These are phyloP conservation scores for Thyridium curvatum DNA, from an alignment of 2,329 filamentous ascomycete species.

Conservation along the genomic window DNA sequence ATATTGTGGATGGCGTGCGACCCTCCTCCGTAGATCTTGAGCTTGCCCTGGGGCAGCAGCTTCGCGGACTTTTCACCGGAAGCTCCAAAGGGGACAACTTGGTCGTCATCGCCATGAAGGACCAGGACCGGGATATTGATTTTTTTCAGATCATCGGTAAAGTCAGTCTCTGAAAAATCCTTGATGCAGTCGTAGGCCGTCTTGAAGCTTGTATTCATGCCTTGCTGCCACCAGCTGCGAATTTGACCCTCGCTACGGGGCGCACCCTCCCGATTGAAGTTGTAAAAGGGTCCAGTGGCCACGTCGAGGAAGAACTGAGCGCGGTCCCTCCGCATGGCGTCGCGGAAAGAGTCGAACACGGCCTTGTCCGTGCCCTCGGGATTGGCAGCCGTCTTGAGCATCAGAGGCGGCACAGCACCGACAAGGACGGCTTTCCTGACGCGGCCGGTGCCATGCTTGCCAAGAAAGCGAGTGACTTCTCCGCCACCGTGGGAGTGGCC, in stretches of 20 bases:
- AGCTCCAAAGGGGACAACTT: conserved; percentile 28
- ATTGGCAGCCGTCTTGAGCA: conserved; percentile 25
- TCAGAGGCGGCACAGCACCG: conserved; percentile 24
- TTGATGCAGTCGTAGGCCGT: conserved; percentile 29
- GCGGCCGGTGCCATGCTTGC: conserved; percentile 25
- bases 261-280: conserved; percentile 31
- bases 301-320: conserved; percentile 63
- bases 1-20: conserved; percentile 30
- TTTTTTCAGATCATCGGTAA: conserved; percentile 29
- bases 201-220: conserved; percentile 29
- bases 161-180: conserved; percentile 32
- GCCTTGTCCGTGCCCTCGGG: conserved; percentile 24
- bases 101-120: conserved; percentile 33
- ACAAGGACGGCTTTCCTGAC: conserved; percentile 32
- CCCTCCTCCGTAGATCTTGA: conserved; percentile 31
- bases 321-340: conserved; percentile 32
- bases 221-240: conserved; percentile 30
- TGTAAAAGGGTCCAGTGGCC: conserved; percentile 60
- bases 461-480: conserved; percentile 28
- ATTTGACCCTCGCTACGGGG: conserved; percentile 23
- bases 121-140: conserved; percentile 30
- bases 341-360: conserved; percentile 29
- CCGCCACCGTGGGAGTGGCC: conserved; percentile 34
- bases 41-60: conserved; percentile 24
- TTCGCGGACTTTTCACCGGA: conserved; percentile 21